These are phyloP conservation scores for Pseudogymnoascus sp. DNA, from an alignment of 2,329 filamentous ascomycete genomes.

Conservation along the genomic window DNA sequence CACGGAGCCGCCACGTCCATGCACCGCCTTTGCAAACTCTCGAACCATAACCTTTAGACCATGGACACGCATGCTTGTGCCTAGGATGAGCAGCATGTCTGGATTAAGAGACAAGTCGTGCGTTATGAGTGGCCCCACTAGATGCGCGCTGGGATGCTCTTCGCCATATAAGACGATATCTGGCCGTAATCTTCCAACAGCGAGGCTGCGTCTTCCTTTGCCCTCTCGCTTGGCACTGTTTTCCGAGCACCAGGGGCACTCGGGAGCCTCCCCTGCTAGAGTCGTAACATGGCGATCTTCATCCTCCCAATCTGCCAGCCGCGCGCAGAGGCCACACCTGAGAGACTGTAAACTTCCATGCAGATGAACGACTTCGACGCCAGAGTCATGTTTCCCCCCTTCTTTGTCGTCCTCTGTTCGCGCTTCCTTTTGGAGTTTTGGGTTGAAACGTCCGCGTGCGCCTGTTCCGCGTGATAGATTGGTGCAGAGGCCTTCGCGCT, in stretches of 20 bases:
- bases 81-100: constrained; percentile 61
- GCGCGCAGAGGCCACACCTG: constrained; percentile 54
- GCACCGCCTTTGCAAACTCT: constrained; percentile 64
- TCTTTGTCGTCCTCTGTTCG: constrained; percentile 26
- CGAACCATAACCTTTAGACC: constrained; percentile 62
- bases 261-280: constrained; percentile 55
- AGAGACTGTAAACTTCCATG: constrained; percentile 60
- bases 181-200: constrained; percentile 59
- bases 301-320: constrained; percentile 52
- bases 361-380: constrained; percentile 50
- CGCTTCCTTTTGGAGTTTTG: constrained; percentile 34
- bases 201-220: constrained; percentile 57
- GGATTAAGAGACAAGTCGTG: constrained; percentile 58
- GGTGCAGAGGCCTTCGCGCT: constrained; percentile 59
- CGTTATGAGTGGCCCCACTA: constrained; percentile 60
- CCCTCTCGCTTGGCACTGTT: constrained; percentile 55
- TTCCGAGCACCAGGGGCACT: constrained; percentile 56
- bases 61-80: constrained; percentile 63
- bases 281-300: constrained; percentile 35
- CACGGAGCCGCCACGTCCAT: constrained; percentile 56
- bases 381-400: constrained; percentile 21
- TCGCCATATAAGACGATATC: constrained; percentile 70
- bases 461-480: constrained; percentile 54
- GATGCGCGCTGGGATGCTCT: constrained; percentile 59
- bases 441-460: constrained; percentile 49